A percentile compares a stretch with the other conserved stretches of the same genome.
phyloP scores from a whole-genome alignment of 83 land plant species.

The Larix sibirica region DNA sequence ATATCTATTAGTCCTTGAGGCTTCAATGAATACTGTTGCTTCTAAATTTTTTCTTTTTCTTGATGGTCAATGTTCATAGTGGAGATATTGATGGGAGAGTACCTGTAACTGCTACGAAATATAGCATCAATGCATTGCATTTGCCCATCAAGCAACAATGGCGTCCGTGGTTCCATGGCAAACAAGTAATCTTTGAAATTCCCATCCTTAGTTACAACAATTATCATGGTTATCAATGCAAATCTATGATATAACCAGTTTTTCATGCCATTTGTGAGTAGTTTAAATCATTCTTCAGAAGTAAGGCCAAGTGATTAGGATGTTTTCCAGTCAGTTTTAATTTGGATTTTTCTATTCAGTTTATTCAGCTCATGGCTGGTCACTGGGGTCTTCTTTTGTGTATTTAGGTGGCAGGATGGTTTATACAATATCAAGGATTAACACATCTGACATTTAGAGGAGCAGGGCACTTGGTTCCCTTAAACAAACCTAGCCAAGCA shows the following conservation, averaged over 20 bases:
- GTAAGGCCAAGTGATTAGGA: background rate
- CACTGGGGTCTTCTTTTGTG: too few species aligned
- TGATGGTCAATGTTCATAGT: slow-evolving; percentile 28
- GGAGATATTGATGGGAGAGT: slow-evolving; percentile 73
- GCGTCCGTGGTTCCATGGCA: slow-evolving; percentile 51
- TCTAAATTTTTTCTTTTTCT: background rate
- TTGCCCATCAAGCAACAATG: slow-evolving; percentile 36
- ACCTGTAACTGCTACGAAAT: slow-evolving; percentile 56
- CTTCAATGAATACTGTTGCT: background rate
- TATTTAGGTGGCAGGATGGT: slow-evolving; percentile 59
- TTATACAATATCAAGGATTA: slow-evolving; percentile 51
- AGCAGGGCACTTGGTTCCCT: slow-evolving; percentile 77
- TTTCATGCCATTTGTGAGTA: background rate
- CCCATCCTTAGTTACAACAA: background rate
- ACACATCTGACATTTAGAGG: slow-evolving; percentile 64
- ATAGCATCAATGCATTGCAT: slow-evolving; percentile 40
- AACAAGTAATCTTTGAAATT: slow-evolving; percentile 33
- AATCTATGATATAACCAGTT: background rate
- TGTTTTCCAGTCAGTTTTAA: background rate
- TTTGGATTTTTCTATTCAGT: background rate
- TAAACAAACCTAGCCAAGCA: slow-evolving; percentile 55
- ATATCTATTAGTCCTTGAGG: background rate
- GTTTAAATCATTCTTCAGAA: too few species aligned
- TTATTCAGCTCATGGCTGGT: too few species aligned
- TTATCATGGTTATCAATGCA: background rate